Conservation (phyloP, 306 rosid genomes). For the Carpinus fangiana region DNA sequence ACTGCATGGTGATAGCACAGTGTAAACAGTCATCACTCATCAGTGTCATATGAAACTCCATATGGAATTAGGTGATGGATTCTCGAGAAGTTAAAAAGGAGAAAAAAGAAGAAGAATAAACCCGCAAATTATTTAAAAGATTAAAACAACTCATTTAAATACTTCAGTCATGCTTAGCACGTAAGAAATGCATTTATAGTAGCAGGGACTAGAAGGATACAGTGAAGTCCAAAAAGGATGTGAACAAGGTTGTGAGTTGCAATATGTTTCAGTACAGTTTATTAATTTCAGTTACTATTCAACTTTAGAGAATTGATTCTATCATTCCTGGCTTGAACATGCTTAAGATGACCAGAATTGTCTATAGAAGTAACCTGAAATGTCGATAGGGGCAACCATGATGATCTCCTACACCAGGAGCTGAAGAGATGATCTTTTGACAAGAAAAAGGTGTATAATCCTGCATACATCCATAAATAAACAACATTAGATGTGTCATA, state of each 20-base stretch:
- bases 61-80: neutral
- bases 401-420: conserved; percentile 94
- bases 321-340: neutral
- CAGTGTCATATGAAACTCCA: neutral
- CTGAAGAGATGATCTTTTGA: conserved; percentile 70
- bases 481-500: conserved; percentile 27
- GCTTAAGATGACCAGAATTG: conserved; percentile 2
- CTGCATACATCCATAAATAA: conserved; percentile 43
- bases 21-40: neutral
- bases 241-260: neutral
- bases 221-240: neutral
- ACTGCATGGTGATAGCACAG: neutral
- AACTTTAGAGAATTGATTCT: conserved; percentile 6
- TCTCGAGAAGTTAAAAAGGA: neutral
- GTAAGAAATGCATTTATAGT: neutral
- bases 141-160: neutral
- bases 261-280: neutral
- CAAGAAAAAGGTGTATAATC: conserved; percentile 94
- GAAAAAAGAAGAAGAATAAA: neutral
- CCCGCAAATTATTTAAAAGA: neutral
- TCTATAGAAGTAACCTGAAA: conserved; percentile 61
- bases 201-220: neutral
- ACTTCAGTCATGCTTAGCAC: neutral
- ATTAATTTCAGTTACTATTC: conserved; percentile 6
- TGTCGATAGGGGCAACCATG: conserved; percentile 99